Evolutionary conservation across 345 rosid genomes (phyloP), one percentile per base, ranked within the genome.

Genomic region (Gossypium arboreum): DNA sequence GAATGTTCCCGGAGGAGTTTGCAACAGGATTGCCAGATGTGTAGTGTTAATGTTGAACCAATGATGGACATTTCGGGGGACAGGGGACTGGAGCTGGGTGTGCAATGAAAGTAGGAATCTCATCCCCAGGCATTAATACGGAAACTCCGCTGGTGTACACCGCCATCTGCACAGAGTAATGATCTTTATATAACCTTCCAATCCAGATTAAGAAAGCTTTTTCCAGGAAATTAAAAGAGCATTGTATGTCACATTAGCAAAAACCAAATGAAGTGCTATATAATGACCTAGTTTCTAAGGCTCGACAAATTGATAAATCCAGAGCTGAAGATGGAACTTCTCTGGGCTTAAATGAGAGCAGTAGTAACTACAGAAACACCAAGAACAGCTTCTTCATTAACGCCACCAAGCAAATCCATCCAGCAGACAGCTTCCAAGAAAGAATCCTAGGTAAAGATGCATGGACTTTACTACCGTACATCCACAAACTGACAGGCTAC

Each of bases 51-150:
- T 79, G 81, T 20, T 59, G 78, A 25, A 84, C 80, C 66, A 70
- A 51, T 15, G 82, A 68, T 61, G 61, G 39, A 24, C 66, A 67
- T 29, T 82, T 84, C 0, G 78, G 81, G 2, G 77, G 86, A 72
- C 84, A 75, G 13, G 97, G 88, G 72, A 80, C 85, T 0, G 98
- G 98, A 9, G 86, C 96, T 51, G 92, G 98, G 66, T 83, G 90
- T 3, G 92, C 98, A 6, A 94, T 89, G 85, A 82, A 94, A 0
- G 98, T 85, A 7, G 98, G 98, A 12, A 94, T 74, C 48, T 82
- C 82, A 11, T 91, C 92, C 81, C 98, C 98, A 5, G 98, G 98
- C 98, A 94, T 94, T 81, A 94, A 58, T 11, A 94, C 98, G 0
- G 98, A 94, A 71, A 94, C 94, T 12, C 96, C 98, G 50, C 78